These are phyloP conservation scores for Gentiana dahurica DNA, from an alignment of 257 asterid genomes.

Conservation along the genomic window DNA sequence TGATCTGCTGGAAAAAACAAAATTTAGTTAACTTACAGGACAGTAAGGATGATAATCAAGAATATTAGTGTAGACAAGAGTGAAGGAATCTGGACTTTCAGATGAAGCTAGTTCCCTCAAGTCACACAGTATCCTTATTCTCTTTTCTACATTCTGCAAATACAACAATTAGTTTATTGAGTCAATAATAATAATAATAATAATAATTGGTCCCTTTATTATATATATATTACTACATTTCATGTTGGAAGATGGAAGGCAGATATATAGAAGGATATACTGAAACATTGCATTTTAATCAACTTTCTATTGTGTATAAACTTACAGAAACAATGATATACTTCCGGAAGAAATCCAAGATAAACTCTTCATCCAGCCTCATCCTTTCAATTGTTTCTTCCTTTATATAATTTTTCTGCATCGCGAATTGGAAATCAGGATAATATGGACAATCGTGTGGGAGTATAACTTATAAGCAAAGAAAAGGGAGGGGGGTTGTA, in stretches of 20 bases:
- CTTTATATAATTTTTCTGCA: slow-evolving; percentile 83
- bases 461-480: neutral
- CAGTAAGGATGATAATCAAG: slow-evolving; percentile 96
- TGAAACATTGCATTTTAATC: neutral
- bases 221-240: too few species aligned
- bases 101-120: slow-evolving; percentile 96
- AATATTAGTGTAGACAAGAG: slow-evolving; percentile 88
- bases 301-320: too few species aligned
- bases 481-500: slow-evolving; percentile 13
- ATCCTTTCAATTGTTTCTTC: slow-evolving; percentile 98
- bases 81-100: slow-evolving; percentile 93
- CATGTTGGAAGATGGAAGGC: too few species aligned
- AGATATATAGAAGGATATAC: too few species aligned
- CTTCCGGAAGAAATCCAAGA: slow-evolving; percentile 91
- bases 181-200: too few species aligned
- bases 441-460: neutral
- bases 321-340: slow-evolving; percentile 84
- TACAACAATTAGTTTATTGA: too few species aligned
- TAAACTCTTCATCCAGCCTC: slow-evolving; percentile 95
- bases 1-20: too few species aligned
- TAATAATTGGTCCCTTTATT: too few species aligned
- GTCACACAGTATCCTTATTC: slow-evolving; percentile 70
- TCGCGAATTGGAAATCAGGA: slow-evolving; percentile 1
- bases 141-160: slow-evolving; percentile 80
- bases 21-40: slow-evolving; percentile 52